Conservation (phyloP, 1,284 basidiomycete species). For the Irpex lacteus region DNA sequence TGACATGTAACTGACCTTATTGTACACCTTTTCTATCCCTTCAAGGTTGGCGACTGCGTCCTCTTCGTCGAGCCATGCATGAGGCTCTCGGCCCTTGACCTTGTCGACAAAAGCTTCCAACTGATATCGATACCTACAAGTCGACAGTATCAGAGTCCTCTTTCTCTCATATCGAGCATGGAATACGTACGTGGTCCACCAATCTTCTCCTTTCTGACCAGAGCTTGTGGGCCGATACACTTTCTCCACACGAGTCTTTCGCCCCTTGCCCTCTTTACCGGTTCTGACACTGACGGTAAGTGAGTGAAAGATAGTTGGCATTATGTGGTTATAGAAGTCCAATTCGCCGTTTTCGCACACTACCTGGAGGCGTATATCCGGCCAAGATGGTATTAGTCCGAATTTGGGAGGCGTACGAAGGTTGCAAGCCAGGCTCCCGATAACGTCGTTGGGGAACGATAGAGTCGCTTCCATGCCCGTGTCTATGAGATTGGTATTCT, state of each 20-base stretch:
- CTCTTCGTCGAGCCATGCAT: conserved; percentile 14
- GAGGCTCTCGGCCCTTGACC: conserved; percentile 12
- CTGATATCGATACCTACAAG: conserved; percentile 16
- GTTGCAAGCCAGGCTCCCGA: conserved; percentile 7
- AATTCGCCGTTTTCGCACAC: conserved; percentile 14
- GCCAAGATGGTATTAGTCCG: conserved; percentile 11
- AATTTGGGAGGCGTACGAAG: conserved; percentile 1
- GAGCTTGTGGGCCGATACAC: conserved; percentile 8
- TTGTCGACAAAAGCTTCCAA: conserved; percentile 16
- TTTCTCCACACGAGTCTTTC: conserved; percentile 13
- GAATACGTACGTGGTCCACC: conserved; percentile 18
- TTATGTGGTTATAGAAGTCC: conserved; percentile 10
- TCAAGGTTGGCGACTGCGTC: conserved; percentile 15
- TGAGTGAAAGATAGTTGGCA: conserved; percentile 15
- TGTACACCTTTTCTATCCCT: conserved; percentile 17
- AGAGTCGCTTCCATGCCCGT: conserved; percentile 13
- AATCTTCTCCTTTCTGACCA: conserved; percentile 15
- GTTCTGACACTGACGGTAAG: conserved; percentile 11
- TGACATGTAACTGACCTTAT: neutral
- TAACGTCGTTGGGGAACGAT: conserved; percentile 13
- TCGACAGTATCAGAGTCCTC: neutral
- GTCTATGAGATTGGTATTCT: conserved; percentile 7
- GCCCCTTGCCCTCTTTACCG: conserved; percentile 5
- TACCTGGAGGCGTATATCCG: conserved; percentile 3
- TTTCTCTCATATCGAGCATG: neutral